phyloP scores from a whole-genome alignment of 1,284 basidiomycete genomes.

The Schizopora paradoxa region DNA sequence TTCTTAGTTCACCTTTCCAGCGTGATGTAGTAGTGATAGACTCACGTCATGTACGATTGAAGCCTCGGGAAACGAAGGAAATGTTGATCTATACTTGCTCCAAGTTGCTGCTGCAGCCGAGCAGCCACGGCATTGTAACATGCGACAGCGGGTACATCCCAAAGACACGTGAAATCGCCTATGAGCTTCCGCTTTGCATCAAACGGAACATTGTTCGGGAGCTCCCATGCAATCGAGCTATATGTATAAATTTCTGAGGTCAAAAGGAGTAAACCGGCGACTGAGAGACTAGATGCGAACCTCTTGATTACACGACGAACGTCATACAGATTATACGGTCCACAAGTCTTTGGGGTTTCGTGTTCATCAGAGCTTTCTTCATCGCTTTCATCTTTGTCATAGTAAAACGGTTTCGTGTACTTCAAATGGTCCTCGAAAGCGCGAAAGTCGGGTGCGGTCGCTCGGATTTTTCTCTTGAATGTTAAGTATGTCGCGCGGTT shows the following conservation, averaged over 20 bases:
- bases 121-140: constrained; percentile 36
- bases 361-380: not conserved
- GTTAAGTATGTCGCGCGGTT: constrained; percentile 30
- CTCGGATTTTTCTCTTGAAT: constrained; percentile 33
- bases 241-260: constrained; percentile 1
- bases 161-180: constrained; percentile 32
- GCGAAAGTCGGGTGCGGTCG: constrained; percentile 37
- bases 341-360: not conserved
- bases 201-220: constrained; percentile 46
- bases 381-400: too few species aligned
- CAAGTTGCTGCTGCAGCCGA: constrained; percentile 22
- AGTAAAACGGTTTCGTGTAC: too few species aligned
- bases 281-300: too few species aligned
- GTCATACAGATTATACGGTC: constrained; percentile 12
- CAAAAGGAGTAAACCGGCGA: too few species aligned
- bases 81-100: constrained; percentile 16
- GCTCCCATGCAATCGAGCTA: constrained; percentile 47
- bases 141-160: constrained; percentile 34
- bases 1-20: not conserved
- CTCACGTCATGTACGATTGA: constrained; percentile 6
- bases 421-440: too few species aligned
- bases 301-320: constrained; percentile 23
- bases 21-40: not conserved
- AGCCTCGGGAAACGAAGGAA: constrained; percentile 9
- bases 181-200: constrained; percentile 43